Evolutionary conservation across 768 basidiomycete species (phyloP).

Genomic region (Rhodosporidiobolus sp.): DNA sequence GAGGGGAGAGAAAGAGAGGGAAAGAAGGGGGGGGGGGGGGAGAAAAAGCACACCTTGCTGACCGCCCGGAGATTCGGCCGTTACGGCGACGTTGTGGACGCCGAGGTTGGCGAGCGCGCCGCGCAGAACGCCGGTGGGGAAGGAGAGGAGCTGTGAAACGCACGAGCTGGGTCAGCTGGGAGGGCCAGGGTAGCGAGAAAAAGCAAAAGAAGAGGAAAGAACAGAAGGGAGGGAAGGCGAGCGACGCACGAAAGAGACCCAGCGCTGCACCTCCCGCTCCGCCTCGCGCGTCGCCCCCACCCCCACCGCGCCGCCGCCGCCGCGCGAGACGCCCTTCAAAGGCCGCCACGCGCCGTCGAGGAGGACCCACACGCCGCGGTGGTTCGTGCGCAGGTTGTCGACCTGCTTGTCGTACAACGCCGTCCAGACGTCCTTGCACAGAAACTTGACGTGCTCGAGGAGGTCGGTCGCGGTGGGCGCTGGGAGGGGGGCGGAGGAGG

Average conservation of each 20-base stretch:
- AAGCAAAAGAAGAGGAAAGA: no score
- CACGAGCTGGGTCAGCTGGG: accelerated
- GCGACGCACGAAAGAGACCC: conserved; percentile 16
- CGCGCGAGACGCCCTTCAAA: conserved; percentile 19
- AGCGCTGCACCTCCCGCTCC: conserved; percentile 3
- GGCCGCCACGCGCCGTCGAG: conserved; percentile 35
- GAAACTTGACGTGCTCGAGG: conserved; percentile 44
- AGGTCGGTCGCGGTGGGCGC: conserved; percentile 13
- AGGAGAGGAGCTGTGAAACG: conserved; percentile 34
- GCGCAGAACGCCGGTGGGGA: conserved; percentile 38
- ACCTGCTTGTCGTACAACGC: conserved; percentile 44
- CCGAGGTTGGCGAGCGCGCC: conserved; percentile 40
- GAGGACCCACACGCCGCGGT: conserved; percentile 43
- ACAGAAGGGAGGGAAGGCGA: not conserved
- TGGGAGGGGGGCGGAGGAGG: not conserved
- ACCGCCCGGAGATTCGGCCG: not conserved
- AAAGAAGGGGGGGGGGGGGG: no score
- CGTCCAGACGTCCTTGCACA: conserved; percentile 44
- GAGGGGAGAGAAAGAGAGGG: no score
- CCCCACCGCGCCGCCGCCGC: not conserved
- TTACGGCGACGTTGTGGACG: conserved; percentile 1
- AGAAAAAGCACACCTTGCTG: not conserved
- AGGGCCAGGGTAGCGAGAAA: not conserved
- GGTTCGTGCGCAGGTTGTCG: conserved; percentile 46
- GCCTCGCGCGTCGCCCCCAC: not conserved